A percentile compares a stretch with the other conserved stretches of the same genome.
Conservation (phyloP, 2,329 filamentous ascomycete species). For the Aureobasidium sp. region DNA sequence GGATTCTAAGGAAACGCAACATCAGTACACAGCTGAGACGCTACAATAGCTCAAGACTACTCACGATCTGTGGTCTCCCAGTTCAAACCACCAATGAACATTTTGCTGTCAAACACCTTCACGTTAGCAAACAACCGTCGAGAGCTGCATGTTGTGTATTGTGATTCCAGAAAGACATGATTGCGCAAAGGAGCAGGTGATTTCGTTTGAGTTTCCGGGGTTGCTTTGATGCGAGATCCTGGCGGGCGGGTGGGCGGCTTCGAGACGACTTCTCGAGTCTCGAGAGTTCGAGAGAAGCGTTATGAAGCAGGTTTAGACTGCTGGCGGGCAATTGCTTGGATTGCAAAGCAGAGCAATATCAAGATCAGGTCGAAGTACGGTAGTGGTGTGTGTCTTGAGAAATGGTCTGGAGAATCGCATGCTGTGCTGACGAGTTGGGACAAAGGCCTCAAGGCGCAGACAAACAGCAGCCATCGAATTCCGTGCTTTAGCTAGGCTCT, state of each 20-base stretch:
- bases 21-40: slow-evolving; percentile 21
- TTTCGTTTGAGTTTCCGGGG: background rate
- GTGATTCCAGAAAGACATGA: slow-evolving; percentile 7
- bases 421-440: background rate
- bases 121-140: slow-evolving; percentile 3
- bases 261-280: background rate
- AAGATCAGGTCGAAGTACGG: slow-evolving; percentile 3
- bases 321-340: background rate
- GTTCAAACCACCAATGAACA: slow-evolving; percentile 98
- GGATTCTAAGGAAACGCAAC: slow-evolving; percentile 57
- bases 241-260: background rate
- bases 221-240: background rate
- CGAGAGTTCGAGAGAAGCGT: background rate
- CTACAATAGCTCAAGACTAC: background rate
- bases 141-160: background rate
- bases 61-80: slow-evolving; percentile 99
- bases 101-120: slow-evolving; percentile 59
- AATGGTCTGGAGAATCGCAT: slow-evolving; percentile 5
- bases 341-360: background rate
- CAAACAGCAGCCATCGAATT: slow-evolving; percentile 12
- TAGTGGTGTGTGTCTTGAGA: slow-evolving; percentile 4
- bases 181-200: slow-evolving; percentile 3
- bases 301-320: background rate
- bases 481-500: slow-evolving; percentile 39
- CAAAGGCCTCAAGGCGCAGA: background rate